Percentiles rank a stretch among this genome's conserved stretches.
Conservation (phyloP, 2,329 filamentous ascomycete species). For the Aspergillus nomiae region DNA sequence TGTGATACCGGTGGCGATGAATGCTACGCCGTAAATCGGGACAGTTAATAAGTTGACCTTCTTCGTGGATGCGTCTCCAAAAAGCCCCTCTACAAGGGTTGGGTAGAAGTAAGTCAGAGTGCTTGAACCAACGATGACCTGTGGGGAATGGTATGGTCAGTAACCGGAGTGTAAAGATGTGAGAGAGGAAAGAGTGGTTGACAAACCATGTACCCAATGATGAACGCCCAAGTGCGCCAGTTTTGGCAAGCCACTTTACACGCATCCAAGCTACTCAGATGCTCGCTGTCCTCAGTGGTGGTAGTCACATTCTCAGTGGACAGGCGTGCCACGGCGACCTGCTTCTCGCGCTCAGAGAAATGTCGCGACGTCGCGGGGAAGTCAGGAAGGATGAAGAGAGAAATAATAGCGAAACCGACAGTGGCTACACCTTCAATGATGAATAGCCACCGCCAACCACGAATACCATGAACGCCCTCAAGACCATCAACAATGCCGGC, state of each 20-base stretch:
- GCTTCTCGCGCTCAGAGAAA: constrained; percentile 33
- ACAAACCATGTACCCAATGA: constrained; percentile 43
- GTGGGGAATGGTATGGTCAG: too few species aligned
- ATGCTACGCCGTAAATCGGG: constrained; percentile 58
- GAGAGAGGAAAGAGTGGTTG: neutral
- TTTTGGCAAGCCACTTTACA: constrained; percentile 20
- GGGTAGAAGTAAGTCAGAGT: constrained; percentile 35
- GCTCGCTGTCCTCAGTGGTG: constrained; percentile 15
- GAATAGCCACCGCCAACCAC: constrained; percentile 57
- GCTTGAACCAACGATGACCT: constrained; percentile 41
- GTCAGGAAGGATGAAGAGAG: constrained; percentile 52
- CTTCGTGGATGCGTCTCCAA: constrained; percentile 28
- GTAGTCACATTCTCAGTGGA: constrained; percentile 21
- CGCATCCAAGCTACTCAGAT: constrained; percentile 21
- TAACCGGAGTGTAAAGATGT: neutral
- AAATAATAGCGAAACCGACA: constrained; percentile 45
- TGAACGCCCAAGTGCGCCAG: constrained; percentile 45
- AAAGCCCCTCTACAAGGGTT: constrained; percentile 29
- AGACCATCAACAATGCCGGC: constrained; percentile 53
- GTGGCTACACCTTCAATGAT: constrained; percentile 50
- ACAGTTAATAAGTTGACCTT: constrained; percentile 34
- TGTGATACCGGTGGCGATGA: constrained; percentile 51
- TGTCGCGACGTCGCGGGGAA: constrained; percentile 51
- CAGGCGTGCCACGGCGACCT: constrained; percentile 28
- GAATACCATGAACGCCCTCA: constrained; percentile 48